A percentile compares a stretch with the other conserved stretches of the same genome.
Evolutionary conservation across 257 asterid species (phyloP).

Genomic region (Dorcoceras hygrometricum): DNA sequence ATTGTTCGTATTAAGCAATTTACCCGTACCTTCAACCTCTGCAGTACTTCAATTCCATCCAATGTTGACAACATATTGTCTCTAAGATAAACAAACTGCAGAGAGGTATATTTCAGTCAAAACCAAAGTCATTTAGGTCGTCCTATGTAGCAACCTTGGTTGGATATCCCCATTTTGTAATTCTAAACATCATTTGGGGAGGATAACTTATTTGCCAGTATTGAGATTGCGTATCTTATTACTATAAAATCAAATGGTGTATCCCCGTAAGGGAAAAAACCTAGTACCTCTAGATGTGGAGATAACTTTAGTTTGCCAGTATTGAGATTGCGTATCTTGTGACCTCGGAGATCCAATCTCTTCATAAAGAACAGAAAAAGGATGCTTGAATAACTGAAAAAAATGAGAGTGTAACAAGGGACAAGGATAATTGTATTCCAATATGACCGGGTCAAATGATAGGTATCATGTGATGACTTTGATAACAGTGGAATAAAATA

Average conservation of each 20-base stretch:
- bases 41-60: conserved; percentile 90
- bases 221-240: neutral
- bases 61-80: conserved; percentile 85
- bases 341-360: conserved; percentile 99
- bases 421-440: conserved; percentile 18
- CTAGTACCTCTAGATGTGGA: conserved; percentile 81
- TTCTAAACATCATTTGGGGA: neutral
- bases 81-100: conserved; percentile 97
- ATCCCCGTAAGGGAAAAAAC: conserved; percentile 14
- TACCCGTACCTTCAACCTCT: conserved; percentile 79
- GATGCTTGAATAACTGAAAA: conserved; percentile 22
- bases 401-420: conserved; percentile 8
- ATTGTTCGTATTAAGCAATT: conserved; percentile 19
- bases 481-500: conserved; percentile 16
- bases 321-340: conserved; percentile 77
- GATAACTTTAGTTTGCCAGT: conserved; percentile 69
- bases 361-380: conserved; percentile 32
- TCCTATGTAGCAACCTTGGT: conserved; percentile 15
- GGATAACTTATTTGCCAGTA: too few relatives aligned
- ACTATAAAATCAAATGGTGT: conserved; percentile 7
- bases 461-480: conserved; percentile 9
- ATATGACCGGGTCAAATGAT: conserved; percentile 8
- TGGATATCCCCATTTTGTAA: conserved; percentile 15
- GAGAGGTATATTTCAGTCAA: conserved; percentile 22
- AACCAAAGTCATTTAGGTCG: conserved; percentile 10